A percentile compares a stretch with the other conserved stretches of the same genome.
phyloP scores from a whole-genome alignment of 495 filamentous ascomycete genomes.

The Penicillium soppii region DNA sequence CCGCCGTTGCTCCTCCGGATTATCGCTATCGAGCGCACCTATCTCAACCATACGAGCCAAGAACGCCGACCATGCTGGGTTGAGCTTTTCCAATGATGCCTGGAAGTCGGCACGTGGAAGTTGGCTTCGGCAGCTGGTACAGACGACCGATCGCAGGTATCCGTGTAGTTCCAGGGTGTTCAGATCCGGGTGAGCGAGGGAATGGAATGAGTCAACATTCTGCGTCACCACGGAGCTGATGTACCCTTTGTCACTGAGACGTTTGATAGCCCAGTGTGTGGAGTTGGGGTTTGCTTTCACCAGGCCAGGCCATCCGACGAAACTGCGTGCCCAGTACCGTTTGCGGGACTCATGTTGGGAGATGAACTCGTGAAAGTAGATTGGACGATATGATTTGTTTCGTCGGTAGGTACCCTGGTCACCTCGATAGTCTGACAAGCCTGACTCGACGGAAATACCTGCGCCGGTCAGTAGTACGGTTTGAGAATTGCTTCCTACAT shows the following conservation, averaged over 20 bases:
- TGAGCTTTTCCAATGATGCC: constrained; percentile 68
- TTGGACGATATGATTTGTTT: constrained; percentile 85
- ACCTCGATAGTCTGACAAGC: constrained; percentile 90
- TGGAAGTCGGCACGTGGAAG: constrained; percentile 74
- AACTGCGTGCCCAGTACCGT: constrained; percentile 94
- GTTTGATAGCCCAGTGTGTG: constrained; percentile 72
- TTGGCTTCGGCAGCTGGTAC: constrained; percentile 70
- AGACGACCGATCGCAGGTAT: constrained; percentile 76
- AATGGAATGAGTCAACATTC: constrained; percentile 95
- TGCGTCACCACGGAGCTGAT: constrained; percentile 83
- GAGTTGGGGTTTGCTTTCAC: constrained; percentile 75
- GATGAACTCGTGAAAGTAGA: constrained; percentile 89
- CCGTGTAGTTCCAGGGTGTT: constrained; percentile 87
- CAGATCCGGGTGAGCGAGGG: constrained; percentile 68
- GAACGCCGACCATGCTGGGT: constrained; percentile 83
- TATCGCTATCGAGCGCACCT: constrained; percentile 75
- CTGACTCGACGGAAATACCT: constrained; percentile 90
- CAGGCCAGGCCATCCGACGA: constrained; percentile 85
- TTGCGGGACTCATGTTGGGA: constrained; percentile 82
- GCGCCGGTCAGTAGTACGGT: constrained; percentile 88
- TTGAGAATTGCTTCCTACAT: constrained; percentile 45
- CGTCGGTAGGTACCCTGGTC: constrained; percentile 86
- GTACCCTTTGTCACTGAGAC: constrained; percentile 68
- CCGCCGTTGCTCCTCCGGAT: constrained; percentile 64
- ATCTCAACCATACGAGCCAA: constrained; percentile 65